These are phyloP conservation scores for Talaromyces sp. DNA, from an alignment of 2,329 filamentous ascomycete species.

Conservation along the genomic window DNA sequence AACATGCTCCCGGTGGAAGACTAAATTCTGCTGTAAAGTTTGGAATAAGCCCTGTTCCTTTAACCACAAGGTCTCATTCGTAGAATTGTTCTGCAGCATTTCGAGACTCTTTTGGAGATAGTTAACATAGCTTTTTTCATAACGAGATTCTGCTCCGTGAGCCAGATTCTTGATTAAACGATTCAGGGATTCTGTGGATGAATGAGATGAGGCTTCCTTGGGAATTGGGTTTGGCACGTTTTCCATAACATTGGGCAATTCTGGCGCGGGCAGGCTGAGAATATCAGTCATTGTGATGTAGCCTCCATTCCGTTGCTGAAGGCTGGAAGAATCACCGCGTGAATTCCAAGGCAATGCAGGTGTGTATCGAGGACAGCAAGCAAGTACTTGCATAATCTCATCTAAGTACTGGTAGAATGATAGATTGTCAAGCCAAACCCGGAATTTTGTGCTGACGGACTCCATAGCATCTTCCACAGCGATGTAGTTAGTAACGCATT, in stretches of 20 bases:
- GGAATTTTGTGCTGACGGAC: neutral
- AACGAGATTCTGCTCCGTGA: neutral
- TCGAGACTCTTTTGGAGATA: neutral
- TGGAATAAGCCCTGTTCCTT: neutral
- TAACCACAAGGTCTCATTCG: neutral
- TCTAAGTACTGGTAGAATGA: slow-evolving; percentile 1
- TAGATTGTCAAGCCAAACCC: slow-evolving; percentile 1
- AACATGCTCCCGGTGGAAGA: neutral
- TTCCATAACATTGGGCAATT: neutral
- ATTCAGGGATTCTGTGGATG: neutral
- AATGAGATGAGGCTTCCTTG: neutral
- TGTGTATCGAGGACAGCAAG: neutral
- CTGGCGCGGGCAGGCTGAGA: neutral
- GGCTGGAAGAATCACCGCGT: neutral
- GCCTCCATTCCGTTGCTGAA: neutral
- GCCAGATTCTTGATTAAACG: neutral
- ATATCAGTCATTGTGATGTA: neutral
- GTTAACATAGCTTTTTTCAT: neutral
- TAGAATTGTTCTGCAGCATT: neutral
- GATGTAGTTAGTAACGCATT: neutral
- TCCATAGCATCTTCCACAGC: neutral
- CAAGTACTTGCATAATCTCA: neutral
- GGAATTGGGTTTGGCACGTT: neutral
- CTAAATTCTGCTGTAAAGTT: neutral
- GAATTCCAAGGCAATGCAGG: too few relatives aligned